Percentiles rank a stretch among this genome's conserved stretches.
Evolutionary conservation across 345 rosid genomes (phyloP).

Genomic region (Euphorbia tirucalli): DNA sequence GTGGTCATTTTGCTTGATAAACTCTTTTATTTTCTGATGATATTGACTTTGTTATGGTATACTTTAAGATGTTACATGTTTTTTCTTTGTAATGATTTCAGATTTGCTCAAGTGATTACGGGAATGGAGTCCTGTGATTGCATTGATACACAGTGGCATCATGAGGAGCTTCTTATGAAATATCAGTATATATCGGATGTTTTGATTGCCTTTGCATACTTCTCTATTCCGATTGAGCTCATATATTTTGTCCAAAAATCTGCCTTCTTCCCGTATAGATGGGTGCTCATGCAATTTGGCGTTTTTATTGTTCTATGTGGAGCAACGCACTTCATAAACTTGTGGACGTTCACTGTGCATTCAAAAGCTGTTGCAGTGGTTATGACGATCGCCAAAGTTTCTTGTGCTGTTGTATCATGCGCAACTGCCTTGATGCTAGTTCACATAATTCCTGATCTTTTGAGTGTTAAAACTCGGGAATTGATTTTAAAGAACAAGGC

Average conservation of each 20-base stretch:
- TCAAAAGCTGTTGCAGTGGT: slow-evolving; percentile 78
- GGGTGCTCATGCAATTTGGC: slow-evolving; percentile 98
- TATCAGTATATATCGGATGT: slow-evolving; percentile 93
- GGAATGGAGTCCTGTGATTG: slow-evolving; percentile 81
- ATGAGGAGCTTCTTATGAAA: slow-evolving; percentile 72
- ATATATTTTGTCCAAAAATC: slow-evolving; percentile 86
- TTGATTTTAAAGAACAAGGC: slow-evolving; percentile 72
- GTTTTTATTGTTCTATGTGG: slow-evolving; percentile 95
- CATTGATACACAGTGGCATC: slow-evolving; percentile 66
- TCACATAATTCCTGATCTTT: slow-evolving; percentile 84
- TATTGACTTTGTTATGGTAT: neutral
- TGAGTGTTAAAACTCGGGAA: slow-evolving; percentile 82
- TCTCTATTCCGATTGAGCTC: slow-evolving; percentile 87
- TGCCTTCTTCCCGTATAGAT: slow-evolving; percentile 86
- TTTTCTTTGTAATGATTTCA: slow-evolving; percentile 14
- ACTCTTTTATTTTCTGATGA: neutral
- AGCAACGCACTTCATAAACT: slow-evolving; percentile 83
- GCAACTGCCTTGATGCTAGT: slow-evolving; percentile 86
- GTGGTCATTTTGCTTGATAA: too few species aligned
- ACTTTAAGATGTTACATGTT: neutral
- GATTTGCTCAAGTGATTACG: slow-evolving; percentile 19
- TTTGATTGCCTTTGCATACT: slow-evolving; percentile 83
- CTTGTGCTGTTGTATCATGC: slow-evolving; percentile 88
- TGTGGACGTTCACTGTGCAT: slow-evolving; percentile 82
- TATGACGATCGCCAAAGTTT: slow-evolving; percentile 75